Evolutionary conservation across 495 filamentous ascomycete genomes (phyloP).

Genomic region (Tuber umbilicatum): DNA sequence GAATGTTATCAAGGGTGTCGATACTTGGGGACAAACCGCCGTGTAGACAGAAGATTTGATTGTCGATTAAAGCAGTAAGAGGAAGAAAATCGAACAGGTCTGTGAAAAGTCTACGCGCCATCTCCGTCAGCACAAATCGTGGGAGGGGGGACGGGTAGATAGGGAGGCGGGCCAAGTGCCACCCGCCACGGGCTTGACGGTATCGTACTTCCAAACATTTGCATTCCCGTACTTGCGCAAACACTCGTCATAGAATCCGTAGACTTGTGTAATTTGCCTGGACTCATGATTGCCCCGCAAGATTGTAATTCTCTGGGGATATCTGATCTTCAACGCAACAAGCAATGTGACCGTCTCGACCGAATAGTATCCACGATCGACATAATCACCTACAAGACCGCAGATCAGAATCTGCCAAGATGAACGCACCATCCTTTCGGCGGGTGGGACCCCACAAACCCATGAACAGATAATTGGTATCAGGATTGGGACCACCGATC

Average conservation of each 20-base stretch:
- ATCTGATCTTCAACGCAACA: conserved; percentile 91
- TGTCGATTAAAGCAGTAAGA: conserved; percentile 96
- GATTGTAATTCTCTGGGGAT: conserved; percentile 93
- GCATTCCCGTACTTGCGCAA: conserved; percentile 96
- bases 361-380: conserved; percentile 94
- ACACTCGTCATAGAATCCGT: conserved; percentile 97
- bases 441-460: conserved; percentile 47
- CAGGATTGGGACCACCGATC: conserved; percentile 83
- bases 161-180: not conserved
- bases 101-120: conserved; percentile 56
- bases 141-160: not conserved
- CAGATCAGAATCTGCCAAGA: conserved; percentile 7
- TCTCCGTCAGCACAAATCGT: conserved; percentile 13
- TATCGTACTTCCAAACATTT: conserved; percentile 90
- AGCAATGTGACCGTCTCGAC: conserved; percentile 93
- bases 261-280: conserved; percentile 94
- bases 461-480: conserved; percentile 96
- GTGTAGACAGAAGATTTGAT: conserved; percentile 99
- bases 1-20: conserved; percentile 96
- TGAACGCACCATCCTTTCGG: conserved; percentile 1
- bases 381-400: conserved; percentile 69
- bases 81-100: conserved; percentile 98
- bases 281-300: conserved; percentile 96
- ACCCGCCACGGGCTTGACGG: not conserved
- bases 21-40: conserved; percentile 93